Percentiles rank a stretch among this genome's conserved stretches.
These are phyloP conservation scores for Mitragyna speciosa DNA, from an alignment of 257 asterid species.

Conservation along the genomic window DNA sequence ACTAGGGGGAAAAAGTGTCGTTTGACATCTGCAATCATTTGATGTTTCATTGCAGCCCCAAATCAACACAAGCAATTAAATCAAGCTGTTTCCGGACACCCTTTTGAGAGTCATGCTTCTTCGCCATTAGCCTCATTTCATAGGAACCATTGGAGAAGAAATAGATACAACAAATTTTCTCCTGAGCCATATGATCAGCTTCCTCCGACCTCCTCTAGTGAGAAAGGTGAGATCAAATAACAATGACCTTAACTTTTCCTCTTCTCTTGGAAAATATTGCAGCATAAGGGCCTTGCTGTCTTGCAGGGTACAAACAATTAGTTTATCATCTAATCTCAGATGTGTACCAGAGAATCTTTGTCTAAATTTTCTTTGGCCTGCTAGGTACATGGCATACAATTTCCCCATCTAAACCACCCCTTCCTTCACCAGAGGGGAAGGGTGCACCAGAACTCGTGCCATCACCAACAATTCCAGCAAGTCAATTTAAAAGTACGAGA, in stretches of 20 bases:
- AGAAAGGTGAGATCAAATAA: slow-evolving; percentile 42
- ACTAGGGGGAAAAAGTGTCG: not conserved
- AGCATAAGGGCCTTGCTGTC: not conserved
- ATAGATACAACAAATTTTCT: slow-evolving; percentile 39
- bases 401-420: slow-evolving; percentile 41
- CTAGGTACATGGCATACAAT: slow-evolving; percentile 43
- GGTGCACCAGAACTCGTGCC: slow-evolving; percentile 39
- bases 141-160: slow-evolving; percentile 36
- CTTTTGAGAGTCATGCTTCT: slow-evolving; percentile 29
- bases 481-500: slow-evolving; percentile 38
- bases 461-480: slow-evolving; percentile 44
- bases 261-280: no score
- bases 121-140: slow-evolving; percentile 32
- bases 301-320: not conserved
- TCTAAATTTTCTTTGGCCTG: not conserved
- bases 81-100: slow-evolving; percentile 31
- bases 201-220: slow-evolving; percentile 21
- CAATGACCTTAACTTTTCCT: not conserved
- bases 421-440: slow-evolving; percentile 33
- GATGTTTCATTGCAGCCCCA: slow-evolving; percentile 33
- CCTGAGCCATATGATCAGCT: slow-evolving; percentile 36
- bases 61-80: slow-evolving; percentile 23
- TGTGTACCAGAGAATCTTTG: not conserved
- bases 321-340: not conserved
- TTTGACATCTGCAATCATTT: slow-evolving; percentile 6